phyloP scores from a whole-genome alignment of 306 rosid genomes.

The Dicorynia guianensis region DNA sequence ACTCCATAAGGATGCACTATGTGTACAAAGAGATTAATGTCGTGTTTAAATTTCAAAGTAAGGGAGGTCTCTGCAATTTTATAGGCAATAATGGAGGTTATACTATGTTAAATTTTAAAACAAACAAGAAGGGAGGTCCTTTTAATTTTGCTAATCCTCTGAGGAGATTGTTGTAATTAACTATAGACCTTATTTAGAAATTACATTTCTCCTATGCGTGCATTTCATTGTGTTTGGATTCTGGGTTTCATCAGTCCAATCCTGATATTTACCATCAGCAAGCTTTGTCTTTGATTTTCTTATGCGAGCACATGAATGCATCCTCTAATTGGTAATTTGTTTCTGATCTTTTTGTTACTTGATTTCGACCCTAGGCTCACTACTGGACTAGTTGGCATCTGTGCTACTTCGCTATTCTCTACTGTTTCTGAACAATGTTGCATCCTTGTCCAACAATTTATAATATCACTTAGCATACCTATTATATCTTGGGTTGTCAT shows the following conservation, averaged over 20 bases:
- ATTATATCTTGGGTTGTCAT: neutral
- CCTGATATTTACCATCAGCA: neutral
- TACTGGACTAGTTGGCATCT: neutral
- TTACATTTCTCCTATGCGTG: neutral
- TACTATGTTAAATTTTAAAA: neutral
- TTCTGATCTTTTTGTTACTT: constrained; percentile 2
- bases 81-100: neutral
- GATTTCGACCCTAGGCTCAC: constrained; percentile 2
- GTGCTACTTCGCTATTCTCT: constrained; percentile 12
- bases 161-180: neutral
- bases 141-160: neutral
- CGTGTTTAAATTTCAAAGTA: neutral
- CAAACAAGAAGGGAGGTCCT: neutral
- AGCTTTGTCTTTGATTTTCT: neutral
- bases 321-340: neutral
- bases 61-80: constrained; percentile 5
- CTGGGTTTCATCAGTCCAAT: neutral
- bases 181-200: neutral
- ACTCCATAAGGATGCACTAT: constrained; percentile 8
- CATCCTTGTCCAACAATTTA: neutral
- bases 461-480: constrained; percentile 7
- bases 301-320: neutral
- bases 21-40: neutral
- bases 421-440: neutral
- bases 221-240: neutral